Base-by-base conservation (phyloP, 2,329 filamentous ascomycete genomes). In the Camillea tinctor region DNA sequence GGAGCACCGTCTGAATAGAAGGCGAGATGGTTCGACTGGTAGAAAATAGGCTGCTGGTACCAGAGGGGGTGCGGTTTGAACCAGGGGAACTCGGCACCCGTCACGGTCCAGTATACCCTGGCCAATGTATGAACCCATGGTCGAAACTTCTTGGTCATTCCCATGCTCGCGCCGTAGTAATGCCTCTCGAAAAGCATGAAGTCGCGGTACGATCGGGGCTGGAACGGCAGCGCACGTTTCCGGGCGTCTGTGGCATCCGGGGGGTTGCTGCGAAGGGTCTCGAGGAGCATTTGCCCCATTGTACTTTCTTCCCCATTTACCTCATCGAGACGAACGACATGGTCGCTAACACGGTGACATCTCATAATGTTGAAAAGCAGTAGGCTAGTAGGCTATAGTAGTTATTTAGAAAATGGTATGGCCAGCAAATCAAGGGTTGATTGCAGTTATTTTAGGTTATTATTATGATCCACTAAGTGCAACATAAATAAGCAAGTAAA, bases 181-280 rank as follows among this genome's bases (percentile, higher is more conserved):
- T 71, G 69, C 1, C 57, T 58, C 57, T 69, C 67, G 23, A 71
- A 71, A 11, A 71, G 69, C 69, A 71, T 70, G 58, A 71, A 71
- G 65, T 71, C 69, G 19, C 69, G 68, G 56, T 69, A 71, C 0
- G 69, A 71, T 15, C 64, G 66, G 6, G 69, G 69, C 56, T 70
- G 68, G 59, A 71, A 69, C 3, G 69, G 68, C 30, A 71, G 63
- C 3, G 21, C 57, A n/a, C 64, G 61, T 56, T 67, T 69, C 8
- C 56, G 59, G 3, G 62, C 20, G 23, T 71, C 69, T 8, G 24
- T 20, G 0, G 49, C 17, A 51, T 71, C 67, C 3, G 69, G 69
- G 3, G 68, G 59, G 55, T 70, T 66, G 3, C 57, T 60, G 48
- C 59, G 55, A 4, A 71, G 62, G 1, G 68, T 65, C 17, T 56